These are phyloP conservation scores for Phytophthora sansomeana DNA, from an alignment of 352 stramenopile genomes.

Conservation along the genomic window DNA sequence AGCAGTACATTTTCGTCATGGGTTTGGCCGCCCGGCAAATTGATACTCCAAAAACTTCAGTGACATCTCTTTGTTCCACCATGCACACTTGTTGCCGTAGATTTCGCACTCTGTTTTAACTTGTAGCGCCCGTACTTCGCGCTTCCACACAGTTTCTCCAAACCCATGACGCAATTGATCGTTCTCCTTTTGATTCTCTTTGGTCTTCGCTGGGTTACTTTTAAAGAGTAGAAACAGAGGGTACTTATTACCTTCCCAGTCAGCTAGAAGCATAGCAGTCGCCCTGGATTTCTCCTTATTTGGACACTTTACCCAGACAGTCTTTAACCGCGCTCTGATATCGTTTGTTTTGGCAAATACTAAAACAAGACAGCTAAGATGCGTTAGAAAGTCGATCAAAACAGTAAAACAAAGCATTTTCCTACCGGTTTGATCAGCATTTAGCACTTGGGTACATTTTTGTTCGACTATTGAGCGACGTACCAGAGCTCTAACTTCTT, in stretches of 20 bases:
- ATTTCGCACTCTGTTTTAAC: background rate
- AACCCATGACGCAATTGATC: background rate
- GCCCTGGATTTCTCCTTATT: background rate
- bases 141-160: conserved; percentile 5
- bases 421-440: conserved; percentile 10
- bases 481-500: background rate
- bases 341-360: background rate
- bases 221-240: background rate
- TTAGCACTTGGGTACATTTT: background rate
- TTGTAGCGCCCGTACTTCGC: conserved; percentile 8
- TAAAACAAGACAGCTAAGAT: background rate
- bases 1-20: conserved; percentile 2
- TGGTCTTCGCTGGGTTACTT: background rate
- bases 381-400: background rate
- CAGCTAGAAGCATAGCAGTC: background rate
- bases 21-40: background rate
- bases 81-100: background rate
- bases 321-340: background rate
- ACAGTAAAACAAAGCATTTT: background rate
- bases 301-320: background rate
- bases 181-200: background rate
- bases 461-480: conserved; percentile 3
- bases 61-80: conserved; percentile 1
- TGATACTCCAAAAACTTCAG: conserved; percentile 5
- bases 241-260: background rate